Evolutionary conservation across 2,329 filamentous ascomycete species (phyloP), one percentile per base, ranked within the genome.

Genomic region (Neofusicoccum parvum): DNA sequence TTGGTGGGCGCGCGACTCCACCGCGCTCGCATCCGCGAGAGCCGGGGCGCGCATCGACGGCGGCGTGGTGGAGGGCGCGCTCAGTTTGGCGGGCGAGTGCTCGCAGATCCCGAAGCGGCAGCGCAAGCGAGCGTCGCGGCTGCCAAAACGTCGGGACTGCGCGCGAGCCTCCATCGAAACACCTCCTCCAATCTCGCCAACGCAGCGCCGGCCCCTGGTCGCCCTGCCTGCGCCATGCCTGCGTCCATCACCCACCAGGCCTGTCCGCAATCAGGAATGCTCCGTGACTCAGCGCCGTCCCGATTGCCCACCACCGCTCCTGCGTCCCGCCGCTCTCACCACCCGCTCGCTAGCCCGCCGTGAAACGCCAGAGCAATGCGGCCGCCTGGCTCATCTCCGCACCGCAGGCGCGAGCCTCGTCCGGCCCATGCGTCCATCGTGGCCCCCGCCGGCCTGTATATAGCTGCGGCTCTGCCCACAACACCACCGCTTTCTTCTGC

Each of bases 161-260:
- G 23, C 23, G 23, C 23, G 23, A 23, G 23, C 23, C 23, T 23
- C 23, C 23, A 23, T 23, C 23, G 50, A 51, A 39, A 46, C 59
- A 39, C 53, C 45, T 58, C 62, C 62, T 65, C 41, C 36, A 56
- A 65, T 65, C 62, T 65, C 62, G 62, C 45, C 62, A 58, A 49
- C 43, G 34, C 50, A 41, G 15, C 32, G 6, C 1, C 23, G 17
- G 23, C 23, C 23, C 23, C 23, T 23, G 23, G 23, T 23, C 23
- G 23, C 23, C 23, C 23, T 23, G 23, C 23, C 23, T 23, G 23
- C 23, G 15, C 20, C 36, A 65, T 65, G 64, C 64, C 45, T 65
- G 64, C 54, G 64, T 39, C 27, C 45, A 62, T 65, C 64, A 54
- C 17, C 46, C 45, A 50, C 17, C 62, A 17, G 17, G 17, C 50